phyloP scores from a whole-genome alignment of 2,329 filamentous ascomycete genomes.

The Ceratocystis smalleyi region DNA sequence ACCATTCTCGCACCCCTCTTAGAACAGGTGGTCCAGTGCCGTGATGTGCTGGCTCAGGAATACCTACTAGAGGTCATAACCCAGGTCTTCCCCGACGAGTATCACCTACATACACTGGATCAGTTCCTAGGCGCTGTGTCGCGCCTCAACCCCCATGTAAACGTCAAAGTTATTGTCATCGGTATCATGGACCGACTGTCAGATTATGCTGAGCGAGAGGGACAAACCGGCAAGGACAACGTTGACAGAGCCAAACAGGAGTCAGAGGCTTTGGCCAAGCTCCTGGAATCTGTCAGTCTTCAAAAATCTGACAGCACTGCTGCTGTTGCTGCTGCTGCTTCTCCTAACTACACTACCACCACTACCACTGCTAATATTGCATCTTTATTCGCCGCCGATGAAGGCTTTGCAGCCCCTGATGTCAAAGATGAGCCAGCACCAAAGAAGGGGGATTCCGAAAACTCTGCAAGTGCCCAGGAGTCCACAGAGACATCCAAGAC shows the following conservation, averaged over 20 bases:
- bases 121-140: constrained; percentile 89
- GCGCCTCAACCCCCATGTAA: constrained; percentile 85
- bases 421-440: not conserved
- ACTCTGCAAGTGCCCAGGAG: not conserved
- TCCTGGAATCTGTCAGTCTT: constrained; percentile 65
- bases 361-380: not conserved
- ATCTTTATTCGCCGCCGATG: not conserved
- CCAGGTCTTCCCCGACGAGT: constrained; percentile 97
- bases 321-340: not conserved
- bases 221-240: constrained; percentile 53
- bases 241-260: constrained; percentile 57
- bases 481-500: constrained; percentile 20
- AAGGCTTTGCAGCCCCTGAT: not conserved
- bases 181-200: constrained; percentile 94
- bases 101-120: constrained; percentile 90
- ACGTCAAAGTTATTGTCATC: constrained; percentile 95
- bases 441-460: not conserved
- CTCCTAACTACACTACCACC: constrained; percentile 8
- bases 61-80: constrained; percentile 97
- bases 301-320: constrained; percentile 34
- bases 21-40: constrained; percentile 94
- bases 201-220: constrained; percentile 82
- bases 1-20: constrained; percentile 75
- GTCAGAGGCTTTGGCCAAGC: constrained; percentile 56
- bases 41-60: constrained; percentile 91